These are phyloP conservation scores for Fraxinus paxiana DNA, from an alignment of 305 asterid genomes.

Conservation along the genomic window DNA sequence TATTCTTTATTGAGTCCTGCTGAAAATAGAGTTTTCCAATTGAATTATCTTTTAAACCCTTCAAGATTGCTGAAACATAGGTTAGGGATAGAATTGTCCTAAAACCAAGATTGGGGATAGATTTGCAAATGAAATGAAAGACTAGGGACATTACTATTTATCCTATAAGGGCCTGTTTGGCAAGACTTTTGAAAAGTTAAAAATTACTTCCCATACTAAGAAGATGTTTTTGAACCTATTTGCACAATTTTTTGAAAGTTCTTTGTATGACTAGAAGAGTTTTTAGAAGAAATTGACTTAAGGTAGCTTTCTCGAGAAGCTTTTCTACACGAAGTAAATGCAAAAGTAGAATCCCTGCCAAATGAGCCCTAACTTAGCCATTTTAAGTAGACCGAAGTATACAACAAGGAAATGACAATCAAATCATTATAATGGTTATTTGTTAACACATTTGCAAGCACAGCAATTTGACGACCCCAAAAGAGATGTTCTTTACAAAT, in stretches of 20 bases:
- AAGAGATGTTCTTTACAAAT: neutral
- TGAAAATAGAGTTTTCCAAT: neutral
- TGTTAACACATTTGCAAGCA: neutral
- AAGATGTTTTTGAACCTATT: neutral
- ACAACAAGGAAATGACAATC: neutral
- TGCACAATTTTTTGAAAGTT: neutral
- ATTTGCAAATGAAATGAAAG: neutral
- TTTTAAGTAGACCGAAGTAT: neutral
- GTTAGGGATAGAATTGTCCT: neutral
- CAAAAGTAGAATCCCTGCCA: neutral
- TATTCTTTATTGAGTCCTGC: neutral
- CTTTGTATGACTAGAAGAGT: neutral
- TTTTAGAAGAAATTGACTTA: neutral
- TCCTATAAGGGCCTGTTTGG: neutral
- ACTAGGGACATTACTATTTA: neutral
- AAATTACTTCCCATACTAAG: neutral
- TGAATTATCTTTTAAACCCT: neutral
- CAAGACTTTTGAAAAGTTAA: neutral
- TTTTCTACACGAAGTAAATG: neutral
- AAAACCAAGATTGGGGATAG: neutral
- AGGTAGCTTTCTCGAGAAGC: neutral
- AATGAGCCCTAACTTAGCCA: neutral
- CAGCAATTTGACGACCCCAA: neutral
- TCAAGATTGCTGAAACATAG: neutral
- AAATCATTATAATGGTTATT: neutral